Conservation (phyloP, 2,329 filamentous ascomycete genomes). For the Grosmannia clavigera region DNA sequence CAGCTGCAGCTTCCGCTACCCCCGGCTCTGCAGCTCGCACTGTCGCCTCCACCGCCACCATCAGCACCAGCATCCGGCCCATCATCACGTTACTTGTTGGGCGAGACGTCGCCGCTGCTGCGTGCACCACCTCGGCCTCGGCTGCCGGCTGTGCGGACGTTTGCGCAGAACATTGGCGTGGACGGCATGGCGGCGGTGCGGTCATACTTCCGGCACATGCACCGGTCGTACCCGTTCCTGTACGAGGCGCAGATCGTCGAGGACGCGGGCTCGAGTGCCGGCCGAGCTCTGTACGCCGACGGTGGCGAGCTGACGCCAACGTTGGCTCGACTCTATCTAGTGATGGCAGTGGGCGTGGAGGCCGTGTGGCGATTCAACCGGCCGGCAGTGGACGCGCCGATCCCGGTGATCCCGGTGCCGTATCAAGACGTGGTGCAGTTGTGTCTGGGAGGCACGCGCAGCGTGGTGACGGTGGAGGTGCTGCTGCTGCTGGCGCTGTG, state of each 20-base stretch:
- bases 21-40: too few species aligned
- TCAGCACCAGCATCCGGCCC: too few species aligned
- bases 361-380: slow-evolving; percentile 29
- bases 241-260: slow-evolving; percentile 23
- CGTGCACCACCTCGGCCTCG: not conserved
- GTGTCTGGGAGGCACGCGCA: slow-evolving; percentile 18
- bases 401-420: slow-evolving; percentile 22
- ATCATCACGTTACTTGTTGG: too few species aligned
- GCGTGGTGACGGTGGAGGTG: slow-evolving; percentile 26
- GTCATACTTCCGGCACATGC: slow-evolving; percentile 32
- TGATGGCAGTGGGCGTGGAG: slow-evolving; percentile 33
- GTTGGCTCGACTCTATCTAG: slow-evolving; percentile 26
- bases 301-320: slow-evolving; percentile 17
- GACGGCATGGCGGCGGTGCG: slow-evolving; percentile 20
- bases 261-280: slow-evolving; percentile 20
- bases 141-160: not conserved
- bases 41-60: too few species aligned
- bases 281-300: slow-evolving; percentile 5
- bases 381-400: slow-evolving; percentile 17
- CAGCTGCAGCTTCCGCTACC: too few species aligned
- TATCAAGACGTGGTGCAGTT: slow-evolving; percentile 28
- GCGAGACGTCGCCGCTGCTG: slow-evolving; percentile 15
- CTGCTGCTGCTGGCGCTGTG: slow-evolving; percentile 29
- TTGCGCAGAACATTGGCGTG: slow-evolving; percentile 1
- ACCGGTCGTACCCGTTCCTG: slow-evolving; percentile 32